These are phyloP conservation scores for Xylariaceae sp. DNA, from an alignment of 2,329 filamentous ascomycete genomes.

Conservation along the genomic window DNA sequence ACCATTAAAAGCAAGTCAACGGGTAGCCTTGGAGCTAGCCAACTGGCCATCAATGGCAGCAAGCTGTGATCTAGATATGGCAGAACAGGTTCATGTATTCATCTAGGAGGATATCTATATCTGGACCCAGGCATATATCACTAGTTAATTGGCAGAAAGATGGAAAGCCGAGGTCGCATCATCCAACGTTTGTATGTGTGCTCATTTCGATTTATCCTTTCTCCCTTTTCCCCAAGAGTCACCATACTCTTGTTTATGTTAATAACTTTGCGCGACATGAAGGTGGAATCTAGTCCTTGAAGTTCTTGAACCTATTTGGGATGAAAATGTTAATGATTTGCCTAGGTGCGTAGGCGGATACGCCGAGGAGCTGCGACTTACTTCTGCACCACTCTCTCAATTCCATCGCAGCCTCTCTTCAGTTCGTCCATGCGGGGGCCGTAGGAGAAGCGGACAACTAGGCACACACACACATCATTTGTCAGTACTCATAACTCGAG, in stretches of 20 bases:
- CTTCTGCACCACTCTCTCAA: slow-evolving; percentile 81
- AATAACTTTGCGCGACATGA: no score
- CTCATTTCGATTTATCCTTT: not conserved
- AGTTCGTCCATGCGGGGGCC: slow-evolving; percentile 81
- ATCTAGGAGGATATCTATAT: slow-evolving; percentile 6
- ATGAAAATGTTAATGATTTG: slow-evolving; percentile 14
- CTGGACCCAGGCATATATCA: not conserved
- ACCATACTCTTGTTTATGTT: not conserved
- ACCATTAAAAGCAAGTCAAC: no score
- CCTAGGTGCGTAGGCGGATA: not conserved
- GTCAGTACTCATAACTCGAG: slow-evolving; percentile 4
- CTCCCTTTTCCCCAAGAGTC: not conserved
- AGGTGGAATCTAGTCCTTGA: slow-evolving; percentile 11
- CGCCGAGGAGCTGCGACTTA: slow-evolving; percentile 45
- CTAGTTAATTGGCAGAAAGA: not conserved
- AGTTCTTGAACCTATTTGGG: slow-evolving; percentile 38
- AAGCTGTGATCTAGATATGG: not conserved
- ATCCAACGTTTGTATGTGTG: not conserved
- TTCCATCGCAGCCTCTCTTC: slow-evolving; percentile 80
- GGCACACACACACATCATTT: not conserved
- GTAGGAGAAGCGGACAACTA: slow-evolving; percentile 79
- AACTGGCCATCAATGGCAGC: no score
- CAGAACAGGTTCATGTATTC: slow-evolving; percentile 7
- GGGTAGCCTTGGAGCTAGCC: no score
- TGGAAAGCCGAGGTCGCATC: not conserved